Base-by-base conservation (phyloP, 2,329 filamentous ascomycete genomes). In the Cladophialophora carrionii region DNA sequence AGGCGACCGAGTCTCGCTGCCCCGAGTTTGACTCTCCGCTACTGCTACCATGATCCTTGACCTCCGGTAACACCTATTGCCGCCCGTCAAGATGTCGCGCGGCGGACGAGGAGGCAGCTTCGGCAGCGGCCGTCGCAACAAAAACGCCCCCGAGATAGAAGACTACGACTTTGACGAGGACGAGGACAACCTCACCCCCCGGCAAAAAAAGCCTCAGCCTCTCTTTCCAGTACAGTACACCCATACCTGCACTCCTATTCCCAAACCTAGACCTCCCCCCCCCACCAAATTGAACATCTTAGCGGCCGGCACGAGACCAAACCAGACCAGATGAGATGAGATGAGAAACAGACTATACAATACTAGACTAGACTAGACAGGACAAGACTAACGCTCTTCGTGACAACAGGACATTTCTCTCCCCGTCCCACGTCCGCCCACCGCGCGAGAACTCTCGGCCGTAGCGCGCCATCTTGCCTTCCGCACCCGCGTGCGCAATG, bases 401-500 rank as follows among this genome's bases (percentile, higher is more conserved):
- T 4, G n/a, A n/a, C 32, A 22, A 34, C 31, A 67, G 65, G 34
- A 49, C 9, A 65, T 70, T 48, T 51, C 63, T 31, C 57, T 67
- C 9, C 65, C 67, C 12, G 57, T 69, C 20, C 68, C 68, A 10
- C 64, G 66, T 2, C 64, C 66, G 1, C 62, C 68, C 14, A 61
- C 63, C 9, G 12, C 59, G 12, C 26, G 41, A 29, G 86, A 88
- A 75, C 76, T 77, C 62, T 72, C 72, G 4, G 78, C 81, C 66
- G 78, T 86, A 57, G 77, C 82, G 58, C 74, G 80, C 64, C 84
- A 84, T 71, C 80, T 83, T 7, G 74, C 74, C 1, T 75, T 87
- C 4, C 84, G 84, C 68, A 82, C 83, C 54, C 79, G 79, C 52
- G 82, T 85, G 63, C 85, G 86, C 70, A 82, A 87, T 54, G 86